Conservation (phyloP, 2,329 filamentous ascomycete genomes). For the Cladobotryum protrusum region DNA sequence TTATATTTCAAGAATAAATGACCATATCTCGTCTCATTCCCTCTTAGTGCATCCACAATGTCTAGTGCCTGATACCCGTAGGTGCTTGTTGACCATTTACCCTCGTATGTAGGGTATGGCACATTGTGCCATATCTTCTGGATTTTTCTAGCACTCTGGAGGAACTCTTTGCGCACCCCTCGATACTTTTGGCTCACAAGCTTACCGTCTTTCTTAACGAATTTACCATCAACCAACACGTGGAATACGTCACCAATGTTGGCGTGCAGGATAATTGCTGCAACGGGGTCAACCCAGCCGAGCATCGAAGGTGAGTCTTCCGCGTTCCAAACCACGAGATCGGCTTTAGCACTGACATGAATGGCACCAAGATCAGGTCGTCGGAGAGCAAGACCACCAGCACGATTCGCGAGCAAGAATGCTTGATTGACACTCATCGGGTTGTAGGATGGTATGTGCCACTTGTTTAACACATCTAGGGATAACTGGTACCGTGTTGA, state of each 20-base stretch:
- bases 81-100: not conserved
- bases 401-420: conserved; percentile 48
- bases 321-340: conserved; percentile 48
- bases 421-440: conserved; percentile 40
- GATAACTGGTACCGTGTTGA: conserved; percentile 34
- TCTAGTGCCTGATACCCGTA: not conserved
- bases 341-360: conserved; percentile 37
- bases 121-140: too few relatives aligned
- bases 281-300: conserved; percentile 50
- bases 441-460: conserved; percentile 39
- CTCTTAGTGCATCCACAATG: conserved; percentile 3
- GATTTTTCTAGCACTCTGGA: too few relatives aligned
- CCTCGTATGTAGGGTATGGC: conserved; percentile 6
- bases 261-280: conserved; percentile 50
- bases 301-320: conserved; percentile 39
- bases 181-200: not conserved
- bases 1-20: too few relatives aligned
- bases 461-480: conserved; percentile 30
- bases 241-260: conserved; percentile 45
- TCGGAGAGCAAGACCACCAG: conserved; percentile 45
- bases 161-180: too few relatives aligned
- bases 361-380: conserved; percentile 46
- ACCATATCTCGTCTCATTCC: not conserved
- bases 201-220: conserved; percentile 26
- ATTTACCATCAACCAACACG: conserved; percentile 45